Conservation (phyloP, 768 basidiomycete species). For the Cyclocybe cylindracea region DNA sequence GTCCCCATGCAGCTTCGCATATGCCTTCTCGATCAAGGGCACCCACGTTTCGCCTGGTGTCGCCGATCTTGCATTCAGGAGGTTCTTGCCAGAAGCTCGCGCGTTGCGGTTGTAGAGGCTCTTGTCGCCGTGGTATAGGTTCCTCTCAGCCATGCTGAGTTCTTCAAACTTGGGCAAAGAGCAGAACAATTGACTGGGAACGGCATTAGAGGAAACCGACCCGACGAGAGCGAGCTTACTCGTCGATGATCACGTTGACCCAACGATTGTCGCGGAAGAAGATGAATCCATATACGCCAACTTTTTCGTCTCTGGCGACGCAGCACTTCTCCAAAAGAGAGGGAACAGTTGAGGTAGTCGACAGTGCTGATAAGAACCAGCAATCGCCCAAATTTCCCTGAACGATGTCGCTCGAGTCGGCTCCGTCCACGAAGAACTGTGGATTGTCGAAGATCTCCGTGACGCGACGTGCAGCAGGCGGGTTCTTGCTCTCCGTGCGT, state of each 20-base stretch:
- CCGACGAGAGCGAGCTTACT: slow-evolving; percentile 21
- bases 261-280: slow-evolving; percentile 47
- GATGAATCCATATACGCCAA: slow-evolving; percentile 54
- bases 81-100: slow-evolving; percentile 12
- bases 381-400: slow-evolving; percentile 53
- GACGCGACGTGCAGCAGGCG: slow-evolving; percentile 45
- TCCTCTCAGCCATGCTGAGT: slow-evolving; percentile 10
- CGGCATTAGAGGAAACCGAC: too few relatives aligned
- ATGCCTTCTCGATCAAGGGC: slow-evolving; percentile 21
- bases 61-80: slow-evolving; percentile 18
- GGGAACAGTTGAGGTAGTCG: slow-evolving; percentile 40
- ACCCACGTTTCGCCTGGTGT: slow-evolving; percentile 21
- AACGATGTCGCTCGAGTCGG: slow-evolving; percentile 41
- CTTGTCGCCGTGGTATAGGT: slow-evolving; percentile 16
- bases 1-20: slow-evolving; percentile 20
- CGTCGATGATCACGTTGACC: slow-evolving; percentile 52
- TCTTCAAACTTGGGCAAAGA: slow-evolving; percentile 18
- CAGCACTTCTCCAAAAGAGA: slow-evolving; percentile 51
- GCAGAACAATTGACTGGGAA: slow-evolving; percentile 12
- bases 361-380: slow-evolving; percentile 55
- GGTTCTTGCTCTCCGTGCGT: slow-evolving; percentile 10
- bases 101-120: slow-evolving; percentile 15
- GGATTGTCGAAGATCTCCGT: slow-evolving; percentile 54
- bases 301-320: slow-evolving; percentile 43
- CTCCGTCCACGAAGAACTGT: slow-evolving; percentile 35